Evolutionary conservation across 2,329 filamentous ascomycete species (phyloP).

Genomic region (Sporothrix schenckii): DNA sequence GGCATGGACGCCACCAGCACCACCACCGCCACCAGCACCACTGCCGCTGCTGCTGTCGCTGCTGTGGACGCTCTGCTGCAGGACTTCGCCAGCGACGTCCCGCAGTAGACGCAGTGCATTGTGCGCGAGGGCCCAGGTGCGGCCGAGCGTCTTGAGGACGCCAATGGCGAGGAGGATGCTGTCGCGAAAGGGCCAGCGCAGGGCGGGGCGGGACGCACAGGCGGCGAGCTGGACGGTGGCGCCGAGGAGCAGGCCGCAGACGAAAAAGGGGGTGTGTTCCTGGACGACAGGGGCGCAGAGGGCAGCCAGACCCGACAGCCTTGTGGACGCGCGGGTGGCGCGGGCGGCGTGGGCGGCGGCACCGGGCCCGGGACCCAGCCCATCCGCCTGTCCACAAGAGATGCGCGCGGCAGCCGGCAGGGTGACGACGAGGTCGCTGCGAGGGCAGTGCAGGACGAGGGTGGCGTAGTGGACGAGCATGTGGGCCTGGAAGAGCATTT

Average conservation of each 20-base stretch:
- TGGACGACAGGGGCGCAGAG: slow-evolving; percentile 2
- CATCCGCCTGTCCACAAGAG: slow-evolving; percentile 1
- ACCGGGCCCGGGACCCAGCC: neutral
- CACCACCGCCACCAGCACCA: too few species aligned
- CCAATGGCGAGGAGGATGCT: slow-evolving; percentile 7
- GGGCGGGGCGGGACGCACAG: neutral
- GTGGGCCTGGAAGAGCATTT: slow-evolving; percentile 68
- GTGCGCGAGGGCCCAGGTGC: slow-evolving; percentile 20
- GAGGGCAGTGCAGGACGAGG: slow-evolving; percentile 26
- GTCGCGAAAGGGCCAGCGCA: slow-evolving; percentile 21
- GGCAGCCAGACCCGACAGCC: slow-evolving; percentile 10
- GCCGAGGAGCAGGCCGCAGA: slow-evolving; percentile 22
- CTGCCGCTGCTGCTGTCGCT: neutral
- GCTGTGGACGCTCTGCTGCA: slow-evolving; percentile 18
- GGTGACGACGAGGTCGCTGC: slow-evolving; percentile 21
- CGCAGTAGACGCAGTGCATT: slow-evolving; percentile 23
- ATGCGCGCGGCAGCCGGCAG: slow-evolving; percentile 22
- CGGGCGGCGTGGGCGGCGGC: neutral
- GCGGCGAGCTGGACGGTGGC: slow-evolving; percentile 26
- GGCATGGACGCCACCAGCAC: neutral
- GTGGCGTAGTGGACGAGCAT: slow-evolving; percentile 50
- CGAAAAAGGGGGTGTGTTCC: slow-evolving; percentile 28
- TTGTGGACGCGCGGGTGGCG: neutral
- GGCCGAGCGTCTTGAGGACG: slow-evolving; percentile 21
- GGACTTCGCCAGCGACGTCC: slow-evolving; percentile 19